Percentiles rank a stretch among this genome's conserved stretches.
Evolutionary conservation across 2,329 filamentous ascomycete genomes (phyloP).

Genomic region (Botrytis fabae): DNA sequence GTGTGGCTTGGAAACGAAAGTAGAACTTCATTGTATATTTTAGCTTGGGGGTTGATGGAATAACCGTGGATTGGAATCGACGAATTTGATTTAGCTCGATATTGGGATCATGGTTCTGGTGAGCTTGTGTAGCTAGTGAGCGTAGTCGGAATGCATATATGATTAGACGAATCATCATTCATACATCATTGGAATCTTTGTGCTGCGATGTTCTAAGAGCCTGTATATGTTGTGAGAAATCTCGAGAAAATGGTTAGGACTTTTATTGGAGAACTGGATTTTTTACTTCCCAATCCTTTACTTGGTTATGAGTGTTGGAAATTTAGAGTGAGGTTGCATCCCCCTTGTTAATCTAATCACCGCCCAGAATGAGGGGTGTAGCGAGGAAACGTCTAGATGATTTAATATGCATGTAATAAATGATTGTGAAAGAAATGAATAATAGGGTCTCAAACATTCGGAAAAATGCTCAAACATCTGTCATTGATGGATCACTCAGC

Average conservation of each 20-base stretch:
- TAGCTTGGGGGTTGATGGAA: conserved; percentile 19
- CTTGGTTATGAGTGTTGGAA: too few species aligned
- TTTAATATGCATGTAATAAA: background rate
- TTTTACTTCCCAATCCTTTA: background rate
- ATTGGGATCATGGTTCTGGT: background rate
- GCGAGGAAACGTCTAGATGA: background rate
- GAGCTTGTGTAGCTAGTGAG: background rate
- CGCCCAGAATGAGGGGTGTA: background rate
- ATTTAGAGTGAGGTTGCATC: background rate
- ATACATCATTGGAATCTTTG: background rate
- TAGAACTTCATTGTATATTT: conserved; percentile 26
- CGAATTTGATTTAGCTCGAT: background rate
- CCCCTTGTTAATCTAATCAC: background rate
- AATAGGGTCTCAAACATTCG: background rate
- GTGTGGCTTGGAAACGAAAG: background rate
- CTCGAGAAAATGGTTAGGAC: background rate
- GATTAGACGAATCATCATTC: background rate
- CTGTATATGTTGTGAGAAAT: background rate
- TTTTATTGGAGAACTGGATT: background rate
- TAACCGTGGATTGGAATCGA: background rate
- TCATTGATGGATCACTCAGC: background rate
- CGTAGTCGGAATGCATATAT: background rate
- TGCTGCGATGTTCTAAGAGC: background rate
- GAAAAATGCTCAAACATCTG: background rate
- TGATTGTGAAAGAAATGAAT: background rate